Conservation (phyloP, 768 basidiomycete species). For the Lactarius trivialis region DNA sequence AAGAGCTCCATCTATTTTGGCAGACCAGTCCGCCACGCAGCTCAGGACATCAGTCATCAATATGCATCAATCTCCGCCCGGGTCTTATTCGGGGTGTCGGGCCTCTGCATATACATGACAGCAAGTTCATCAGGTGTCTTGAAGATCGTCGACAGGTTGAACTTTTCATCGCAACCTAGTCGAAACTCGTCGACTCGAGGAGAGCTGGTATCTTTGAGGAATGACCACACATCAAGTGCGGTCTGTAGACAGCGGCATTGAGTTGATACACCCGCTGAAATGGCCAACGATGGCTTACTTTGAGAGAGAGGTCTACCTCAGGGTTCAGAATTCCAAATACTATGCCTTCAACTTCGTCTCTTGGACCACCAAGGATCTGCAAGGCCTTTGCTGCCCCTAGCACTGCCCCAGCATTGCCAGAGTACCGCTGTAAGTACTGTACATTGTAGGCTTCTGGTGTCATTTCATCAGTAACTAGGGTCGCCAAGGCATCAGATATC, state of each 20-base stretch:
- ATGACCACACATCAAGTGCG: slow-evolving; percentile 41
- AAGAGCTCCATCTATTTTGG: not conserved
- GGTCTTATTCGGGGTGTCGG: slow-evolving; percentile 13
- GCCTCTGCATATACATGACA: slow-evolving; percentile 28
- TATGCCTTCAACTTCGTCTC: slow-evolving; percentile 54
- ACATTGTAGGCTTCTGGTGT: slow-evolving; percentile 65
- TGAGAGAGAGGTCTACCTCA: slow-evolving; percentile 39
- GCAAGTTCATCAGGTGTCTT: slow-evolving; percentile 47
- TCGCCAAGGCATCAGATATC: slow-evolving; percentile 41
- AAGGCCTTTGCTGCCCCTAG: slow-evolving; percentile 60
- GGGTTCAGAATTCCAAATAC: slow-evolving; percentile 45
- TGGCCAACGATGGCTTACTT: slow-evolving; percentile 33
- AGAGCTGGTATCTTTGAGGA: slow-evolving; percentile 47
- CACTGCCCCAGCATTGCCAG: slow-evolving; percentile 44
- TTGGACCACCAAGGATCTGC: slow-evolving; percentile 39
- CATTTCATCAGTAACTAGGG: slow-evolving; percentile 50
- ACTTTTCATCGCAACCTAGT: slow-evolving; percentile 43
- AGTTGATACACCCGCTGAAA: not conserved
- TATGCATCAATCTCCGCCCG: slow-evolving; percentile 11
- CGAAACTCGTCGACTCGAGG: slow-evolving; percentile 57
- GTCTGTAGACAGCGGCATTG: slow-evolving; percentile 36
- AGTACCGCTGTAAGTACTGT: slow-evolving; percentile 64
- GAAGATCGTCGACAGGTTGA: slow-evolving; percentile 62
- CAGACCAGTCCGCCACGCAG: not conserved
- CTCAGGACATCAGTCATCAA: slow-evolving; percentile 9